Evolutionary conservation across 169 alveolate species (phyloP).

Genomic region (Eimeria maxima): DNA sequence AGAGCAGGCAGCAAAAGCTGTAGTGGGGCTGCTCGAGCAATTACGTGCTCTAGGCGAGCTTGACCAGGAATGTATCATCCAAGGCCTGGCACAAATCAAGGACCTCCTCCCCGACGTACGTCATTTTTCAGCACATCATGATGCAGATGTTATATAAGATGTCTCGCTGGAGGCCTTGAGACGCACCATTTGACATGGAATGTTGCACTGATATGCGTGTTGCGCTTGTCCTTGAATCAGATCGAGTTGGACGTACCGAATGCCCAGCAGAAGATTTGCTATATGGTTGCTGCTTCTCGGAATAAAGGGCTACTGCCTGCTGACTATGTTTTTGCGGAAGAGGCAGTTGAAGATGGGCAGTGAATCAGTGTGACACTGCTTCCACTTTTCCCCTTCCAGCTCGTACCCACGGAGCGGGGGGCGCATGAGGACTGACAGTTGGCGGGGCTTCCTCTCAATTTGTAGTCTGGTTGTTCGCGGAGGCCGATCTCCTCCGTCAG

Average conservation of each 20-base stretch:
- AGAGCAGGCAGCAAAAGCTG: slow-evolving; percentile 73
- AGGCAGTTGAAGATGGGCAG: slow-evolving; percentile 71
- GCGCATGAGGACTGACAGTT: slow-evolving; percentile 3
- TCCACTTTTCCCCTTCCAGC: slow-evolving; percentile 18
- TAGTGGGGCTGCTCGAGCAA: slow-evolving; percentile 69
- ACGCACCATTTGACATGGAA: neutral
- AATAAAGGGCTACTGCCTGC: slow-evolving; percentile 75
- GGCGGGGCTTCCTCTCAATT: slow-evolving; percentile 12
- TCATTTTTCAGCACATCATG: neutral
- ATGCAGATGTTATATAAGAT: neutral
- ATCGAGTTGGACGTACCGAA: slow-evolving; percentile 80
- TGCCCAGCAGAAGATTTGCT: slow-evolving; percentile 73
- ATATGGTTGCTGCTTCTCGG: slow-evolving; percentile 79
- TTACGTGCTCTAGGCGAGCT: slow-evolving; percentile 69
- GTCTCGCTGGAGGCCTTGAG: neutral
- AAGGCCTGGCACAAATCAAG: slow-evolving; percentile 73
- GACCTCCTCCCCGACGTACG: slow-evolving; percentile 74
- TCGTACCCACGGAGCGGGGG: slow-evolving; percentile 46
- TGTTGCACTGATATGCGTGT: neutral
- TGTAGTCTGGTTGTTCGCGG: slow-evolving; percentile 19
- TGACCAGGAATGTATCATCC: slow-evolving; percentile 73
- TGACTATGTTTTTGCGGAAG: slow-evolving; percentile 74
- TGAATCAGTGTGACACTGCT: slow-evolving; percentile 26
- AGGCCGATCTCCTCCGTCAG: slow-evolving; percentile 16
- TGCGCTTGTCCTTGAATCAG: slow-evolving; percentile 23